Evolutionary conservation across 73 alveolate species (phyloP).

Genomic region (Paramecium primaurelia): DNA sequence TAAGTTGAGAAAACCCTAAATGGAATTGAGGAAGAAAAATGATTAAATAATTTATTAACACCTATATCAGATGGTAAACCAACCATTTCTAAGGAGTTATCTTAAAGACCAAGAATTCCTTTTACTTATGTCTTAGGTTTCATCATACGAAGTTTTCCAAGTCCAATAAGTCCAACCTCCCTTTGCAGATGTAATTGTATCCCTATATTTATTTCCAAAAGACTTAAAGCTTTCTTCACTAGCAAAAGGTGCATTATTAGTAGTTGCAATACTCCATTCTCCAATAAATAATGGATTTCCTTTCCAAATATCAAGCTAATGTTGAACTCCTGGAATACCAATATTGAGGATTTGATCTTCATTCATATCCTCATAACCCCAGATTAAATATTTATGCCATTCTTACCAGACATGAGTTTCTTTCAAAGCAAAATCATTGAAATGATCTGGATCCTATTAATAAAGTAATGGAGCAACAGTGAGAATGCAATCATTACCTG

Average conservation of each 20-base stretch:
- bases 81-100: neutral
- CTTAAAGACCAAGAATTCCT: neutral
- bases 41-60: neutral
- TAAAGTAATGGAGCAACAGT: slow-evolving; percentile 5
- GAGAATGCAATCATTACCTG: neutral
- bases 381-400: slow-evolving; percentile 39
- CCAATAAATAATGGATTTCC: slow-evolving; percentile 8
- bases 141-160: neutral
- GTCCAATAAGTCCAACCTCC: slow-evolving; percentile 51
- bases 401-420: slow-evolving; percentile 5
- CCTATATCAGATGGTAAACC: neutral
- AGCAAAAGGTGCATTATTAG: neutral
- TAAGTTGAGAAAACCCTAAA: neutral
- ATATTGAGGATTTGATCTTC: neutral
- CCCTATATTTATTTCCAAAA: neutral
- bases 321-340: neutral
- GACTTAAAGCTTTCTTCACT: neutral
- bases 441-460: neutral
- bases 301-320: neutral
- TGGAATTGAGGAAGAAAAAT: slow-evolving; percentile 10
- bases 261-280: slow-evolving; percentile 25
- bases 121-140: neutral
- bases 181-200: neutral
- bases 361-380: neutral
- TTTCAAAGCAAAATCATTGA: slow-evolving; percentile 2